Evolutionary conservation across 768 basidiomycete species (phyloP).

Genomic region (Auriscalpium vulgare): DNA sequence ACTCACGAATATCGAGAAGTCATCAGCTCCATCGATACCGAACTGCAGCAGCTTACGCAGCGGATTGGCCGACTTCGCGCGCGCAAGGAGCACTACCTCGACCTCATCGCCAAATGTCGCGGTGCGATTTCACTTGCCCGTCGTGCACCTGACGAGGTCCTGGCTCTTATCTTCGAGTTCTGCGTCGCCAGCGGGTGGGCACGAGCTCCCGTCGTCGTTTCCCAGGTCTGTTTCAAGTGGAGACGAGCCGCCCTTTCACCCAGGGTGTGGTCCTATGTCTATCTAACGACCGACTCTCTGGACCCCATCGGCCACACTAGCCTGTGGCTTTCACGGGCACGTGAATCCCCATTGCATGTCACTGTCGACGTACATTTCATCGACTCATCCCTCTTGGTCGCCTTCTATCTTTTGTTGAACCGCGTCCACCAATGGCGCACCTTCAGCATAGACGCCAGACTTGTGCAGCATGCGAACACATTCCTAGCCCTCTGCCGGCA

Average conservation of each 20-base stretch:
- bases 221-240: slow-evolving; percentile 56
- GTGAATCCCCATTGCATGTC: slow-evolving; percentile 35
- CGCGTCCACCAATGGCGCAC: slow-evolving; percentile 37
- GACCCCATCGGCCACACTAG: slow-evolving; percentile 34
- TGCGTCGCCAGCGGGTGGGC: slow-evolving; percentile 45
- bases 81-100: slow-evolving; percentile 33
- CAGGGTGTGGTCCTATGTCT: slow-evolving; percentile 50
- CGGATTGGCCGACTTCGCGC: slow-evolving; percentile 35
- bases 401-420: slow-evolving; percentile 26
- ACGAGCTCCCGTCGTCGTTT: slow-evolving; percentile 44
- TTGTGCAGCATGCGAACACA: slow-evolving; percentile 30
- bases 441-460: slow-evolving; percentile 32
- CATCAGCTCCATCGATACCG: slow-evolving; percentile 32
- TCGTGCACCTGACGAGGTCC: slow-evolving; percentile 47
- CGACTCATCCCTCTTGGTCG: slow-evolving; percentile 7
- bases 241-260: slow-evolving; percentile 42
- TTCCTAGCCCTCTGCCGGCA: slow-evolving; percentile 31
- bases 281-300: slow-evolving; percentile 39
- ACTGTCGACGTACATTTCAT: slow-evolving; percentile 34
- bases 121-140: slow-evolving; percentile 47
- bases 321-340: slow-evolving; percentile 45
- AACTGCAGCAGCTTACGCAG: slow-evolving; percentile 34
- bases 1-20: slow-evolving; percentile 31
- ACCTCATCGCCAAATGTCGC: slow-evolving; percentile 35
- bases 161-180: slow-evolving; percentile 45